Base-by-base conservation (phyloP, 768 basidiomycete species). In the Fistulinella prunicolor region DNA sequence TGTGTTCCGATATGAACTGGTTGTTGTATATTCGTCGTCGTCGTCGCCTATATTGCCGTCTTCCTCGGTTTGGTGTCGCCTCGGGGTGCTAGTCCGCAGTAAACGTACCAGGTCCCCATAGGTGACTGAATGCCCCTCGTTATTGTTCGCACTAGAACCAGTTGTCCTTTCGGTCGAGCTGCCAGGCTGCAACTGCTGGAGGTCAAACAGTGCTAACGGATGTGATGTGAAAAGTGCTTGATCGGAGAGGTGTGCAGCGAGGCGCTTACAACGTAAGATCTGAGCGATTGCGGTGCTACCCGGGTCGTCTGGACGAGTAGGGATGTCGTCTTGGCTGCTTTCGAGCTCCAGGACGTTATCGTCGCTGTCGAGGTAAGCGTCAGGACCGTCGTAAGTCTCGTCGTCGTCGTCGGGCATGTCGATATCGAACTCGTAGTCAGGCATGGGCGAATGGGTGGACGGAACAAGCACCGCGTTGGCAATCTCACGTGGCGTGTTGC, bases 41-140 rank as follows among this genome's bases (percentile, higher is more conserved):
- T 68, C 62, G 14, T 71, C 65, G 30, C 70, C 71, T 3, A 65
- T 65, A 10, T 79, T 73, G 0, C 71, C 74, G n/a, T 55, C 54
- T 17, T 68, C 71, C 3, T 73, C 71, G 16, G 77, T 72, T 5
- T 72, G 72, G 17, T 65, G 69, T 36, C 40, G 46, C n/a, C 48
- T 50, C 2, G 37, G 32, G 38, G 59, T 36, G 17, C 38, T 48
- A 10, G 48, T 26, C 26, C 56, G 44, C 28, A 66, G 47, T 0
- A 62, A 47, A 35, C 53, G 62, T 39, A 58, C 56, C 13, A 68
- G 49, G 49, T 63, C 61, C 3, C 55, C 55, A 16, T 66, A 56
- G 9, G 59, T 62, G 43, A 66, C 47, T 12, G 36, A 38, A 17
- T 40, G 43, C 38, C 44, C 42, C 29, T 43, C n/a, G n/a, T 37